Evolutionary conservation across 108 stramenopile genomes (phyloP).

Genomic region (Nannochloropsis gaditana): DNA sequence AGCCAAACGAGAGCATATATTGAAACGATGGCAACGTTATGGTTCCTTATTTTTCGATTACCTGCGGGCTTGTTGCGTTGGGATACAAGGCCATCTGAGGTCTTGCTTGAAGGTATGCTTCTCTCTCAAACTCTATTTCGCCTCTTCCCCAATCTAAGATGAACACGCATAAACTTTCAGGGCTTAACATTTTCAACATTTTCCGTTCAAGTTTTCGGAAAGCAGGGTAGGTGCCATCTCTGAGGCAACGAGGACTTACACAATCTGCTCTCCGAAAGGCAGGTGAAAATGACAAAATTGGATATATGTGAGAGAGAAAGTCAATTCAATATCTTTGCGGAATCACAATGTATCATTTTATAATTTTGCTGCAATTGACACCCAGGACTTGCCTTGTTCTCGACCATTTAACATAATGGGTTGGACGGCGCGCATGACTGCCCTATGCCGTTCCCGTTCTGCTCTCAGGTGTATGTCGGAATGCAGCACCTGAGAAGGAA

Average conservation of each 20-base stretch:
- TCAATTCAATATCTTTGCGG: no score
- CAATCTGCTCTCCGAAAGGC: not conserved
- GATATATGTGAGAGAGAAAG: no score
- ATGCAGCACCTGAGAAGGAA: not conserved
- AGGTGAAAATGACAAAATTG: no score
- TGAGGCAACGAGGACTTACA: not conserved
- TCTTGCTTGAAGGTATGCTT: no score
- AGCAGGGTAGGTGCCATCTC: not conserved
- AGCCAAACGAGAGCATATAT: no score
- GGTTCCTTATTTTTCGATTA: no score
- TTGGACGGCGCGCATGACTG: not conserved
- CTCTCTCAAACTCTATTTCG: not conserved
- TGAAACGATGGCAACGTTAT: no score
- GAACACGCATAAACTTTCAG: not conserved
- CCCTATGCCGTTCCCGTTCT: not conserved
- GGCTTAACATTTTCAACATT: not conserved
- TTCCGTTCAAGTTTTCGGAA: not conserved
- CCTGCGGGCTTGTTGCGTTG: no score
- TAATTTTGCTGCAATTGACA: no score
- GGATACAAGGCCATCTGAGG: no score
- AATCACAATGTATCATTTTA: no score
- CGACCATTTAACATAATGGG: not conserved
- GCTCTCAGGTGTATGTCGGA: not conserved
- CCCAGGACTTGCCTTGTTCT: not conserved
- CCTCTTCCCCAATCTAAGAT: conserved; percentile 9